Base-by-base conservation (phyloP, 495 filamentous ascomycete genomes). In the Astrocystis sublimbata region DNA sequence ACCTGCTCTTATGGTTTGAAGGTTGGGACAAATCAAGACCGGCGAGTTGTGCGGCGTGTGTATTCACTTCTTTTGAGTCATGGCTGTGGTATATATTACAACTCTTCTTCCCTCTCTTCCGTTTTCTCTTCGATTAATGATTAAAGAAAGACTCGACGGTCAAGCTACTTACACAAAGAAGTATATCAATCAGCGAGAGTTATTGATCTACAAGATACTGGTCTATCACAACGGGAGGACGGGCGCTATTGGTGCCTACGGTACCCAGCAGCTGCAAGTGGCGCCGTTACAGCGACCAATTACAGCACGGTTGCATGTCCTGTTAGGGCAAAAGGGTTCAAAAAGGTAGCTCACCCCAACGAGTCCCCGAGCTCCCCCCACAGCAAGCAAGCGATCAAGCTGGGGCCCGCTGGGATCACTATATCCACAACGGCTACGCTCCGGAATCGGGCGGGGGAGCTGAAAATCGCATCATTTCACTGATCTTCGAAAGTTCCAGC, bases 361-460 rank as follows among this genome's bases (percentile, higher is more conserved):
- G n/a, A n/a, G n/a, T n/a, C n/a, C n/a, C n/a, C n/a, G n/a, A n/a
- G n/a, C n/a, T n/a, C n/a, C n/a, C n/a, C n/a, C n/a, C n/a, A n/a
- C n/a, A n/a, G n/a, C n/a, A n/a, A n/a, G n/a, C n/a, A n/a, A n/a
- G n/a, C n/a, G n/a, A n/a, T n/a, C n/a, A n/a, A 43, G 0, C 24
- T 45, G 49, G 47, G 17, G 17, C 23, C 43, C 28, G 31, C 24
- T 19, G 17, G 36, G 17, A 23, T n/a, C n/a, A n/a, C n/a, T n/a
- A n/a, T 52, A 19, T 28, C 58, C 49, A 61, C 58, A 52, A 6
- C 31, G 57, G 57, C 45, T 21, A 26, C 35, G 43, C 57, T 60
- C 57, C 57, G 43, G 57, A 42, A 60, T 60, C 57, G 57, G 57
- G 54, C 54, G 54, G 30, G 56, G 41, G n/a, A n/a, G 33, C 56